Evolutionary conservation across 768 basidiomycete species (phyloP), one percentile per base, ranked within the genome.

Genomic region (Podaxis sp.): DNA sequence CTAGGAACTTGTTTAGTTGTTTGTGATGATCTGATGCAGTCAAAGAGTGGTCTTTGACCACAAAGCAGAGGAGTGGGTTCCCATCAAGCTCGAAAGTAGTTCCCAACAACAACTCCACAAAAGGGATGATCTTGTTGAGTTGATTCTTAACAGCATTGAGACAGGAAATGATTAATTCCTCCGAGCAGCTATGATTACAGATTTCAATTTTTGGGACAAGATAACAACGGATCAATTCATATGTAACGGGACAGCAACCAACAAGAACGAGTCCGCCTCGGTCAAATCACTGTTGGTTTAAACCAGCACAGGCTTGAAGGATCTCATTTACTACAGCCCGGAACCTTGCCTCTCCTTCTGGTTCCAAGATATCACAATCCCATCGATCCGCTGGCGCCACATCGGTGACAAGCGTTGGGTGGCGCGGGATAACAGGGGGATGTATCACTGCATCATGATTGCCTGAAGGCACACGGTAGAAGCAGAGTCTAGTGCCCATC

Each of bases 91-190:
- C 71, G 8, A 77, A 71, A 13, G 76, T 71, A 8, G 69, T 66
- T 37, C 82, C 82, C 7, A 78, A 73, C 2, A 82, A 78, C 0
- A 87, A 87, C 69, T 96, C 94, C 4, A 96, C 85, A 66, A 95
- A 92, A 0, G 93, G 94, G 70, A 98, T 80, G 51, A 93, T 80
- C 69, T 86, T 85, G 1, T 85, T 85, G 33, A 97, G 84, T 62
- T 89, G 88, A 64, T 89, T 90, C 72, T 96, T 95, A 65, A 95
- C 82, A 0, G 88, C 80, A 48, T 76, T 79, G n/a, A 98, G 79
- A 75, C 95, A 93, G 0, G 84, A 78, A 0, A 87, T 87, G 65
- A 99, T 93, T 11, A 95, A 80, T 71, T 99, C 97, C 72, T 98
- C 95, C 0, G 96, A 97, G 73, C 96, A 96, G 3, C 28, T 28